These are phyloP conservation scores for Botrytis aclada DNA, from an alignment of 2,329 filamentous ascomycete genomes.

Conservation along the genomic window DNA sequence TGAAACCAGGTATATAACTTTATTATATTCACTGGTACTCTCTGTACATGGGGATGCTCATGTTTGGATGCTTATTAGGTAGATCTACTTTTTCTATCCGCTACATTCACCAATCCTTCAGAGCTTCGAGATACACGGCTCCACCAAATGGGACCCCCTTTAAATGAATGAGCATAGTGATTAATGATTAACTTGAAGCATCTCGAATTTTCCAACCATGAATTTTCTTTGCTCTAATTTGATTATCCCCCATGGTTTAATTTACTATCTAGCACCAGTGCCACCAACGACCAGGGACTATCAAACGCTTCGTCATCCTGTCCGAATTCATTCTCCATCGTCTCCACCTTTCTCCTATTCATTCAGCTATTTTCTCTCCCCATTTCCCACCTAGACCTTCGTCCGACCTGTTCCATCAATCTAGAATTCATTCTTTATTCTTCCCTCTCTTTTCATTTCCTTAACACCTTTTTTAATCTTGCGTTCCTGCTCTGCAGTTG, in stretches of 20 bases:
- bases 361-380: not conserved
- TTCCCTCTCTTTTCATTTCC: not conserved
- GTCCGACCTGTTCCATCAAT: not conserved
- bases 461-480: not conserved
- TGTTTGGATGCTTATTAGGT: not conserved
- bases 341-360: slow-evolving; percentile 17
- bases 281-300: not conserved
- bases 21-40: not conserved
- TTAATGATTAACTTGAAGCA: slow-evolving; percentile 2
- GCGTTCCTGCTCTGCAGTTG: not conserved
- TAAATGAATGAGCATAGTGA: not conserved
- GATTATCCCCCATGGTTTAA: not conserved
- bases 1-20: not conserved
- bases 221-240: not conserved
- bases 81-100: not conserved
- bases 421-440: not conserved
- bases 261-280: not conserved
- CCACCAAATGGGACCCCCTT: not conserved
- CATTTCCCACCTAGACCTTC: not conserved
- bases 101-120: not conserved
- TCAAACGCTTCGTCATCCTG: slow-evolving; percentile 10
- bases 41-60: not conserved
- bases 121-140: not conserved
- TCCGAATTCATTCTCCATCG: not conserved
- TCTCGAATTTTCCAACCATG: not conserved